Base-by-base conservation (phyloP, 148 eudicot genomes). In the Nepenthes gracilis region DNA sequence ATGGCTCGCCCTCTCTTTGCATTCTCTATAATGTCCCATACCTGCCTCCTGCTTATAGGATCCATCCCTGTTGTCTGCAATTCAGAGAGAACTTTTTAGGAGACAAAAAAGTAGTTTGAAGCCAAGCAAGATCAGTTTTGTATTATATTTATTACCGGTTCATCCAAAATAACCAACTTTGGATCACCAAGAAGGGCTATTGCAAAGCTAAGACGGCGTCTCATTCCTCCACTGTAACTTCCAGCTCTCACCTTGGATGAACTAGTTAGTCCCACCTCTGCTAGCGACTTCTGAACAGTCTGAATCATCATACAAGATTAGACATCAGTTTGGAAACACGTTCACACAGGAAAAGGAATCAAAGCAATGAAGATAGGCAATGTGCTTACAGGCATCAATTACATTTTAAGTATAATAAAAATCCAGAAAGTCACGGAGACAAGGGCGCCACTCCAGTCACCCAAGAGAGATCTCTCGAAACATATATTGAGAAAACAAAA, bases 191-290 rank as follows among this genome's bases (percentile, higher is more conserved):
- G 78, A 36, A 87, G 85, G 58, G 96, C 84, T 45, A 86, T 78
- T 62, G 96, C 95, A 69, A 91, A 81, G 77, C 96, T 91, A n/a
- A 87, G 97, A n/a, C 95, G 92, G 15, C 97, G 95, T 72, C 71
- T 91, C 96, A 87, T 91, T 77, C 96, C 97, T 66, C 97, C 96
- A 59, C 96, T 91, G 66, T 87, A 91, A 72, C 87, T 87, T 34
- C 87, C 71, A 23, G 86, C 73, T 81, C 96, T 83, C 59, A 77
- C 75, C 70, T 65, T 78, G 32, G 92, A 89, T 57, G 85, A 68
- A 63, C 82, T 79, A 36, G 75, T 66, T 33, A 91, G 82, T 57
- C 71, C 76, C 15, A 85, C 97, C 73, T 87, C 96, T 61, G 79
- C 78, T 64, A 91, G 68, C 57, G 88, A 81, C 72, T 78, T 81